phyloP scores from a whole-genome alignment of 805 yeast species.

The Vanderwaltozyma tropicalis region DNA sequence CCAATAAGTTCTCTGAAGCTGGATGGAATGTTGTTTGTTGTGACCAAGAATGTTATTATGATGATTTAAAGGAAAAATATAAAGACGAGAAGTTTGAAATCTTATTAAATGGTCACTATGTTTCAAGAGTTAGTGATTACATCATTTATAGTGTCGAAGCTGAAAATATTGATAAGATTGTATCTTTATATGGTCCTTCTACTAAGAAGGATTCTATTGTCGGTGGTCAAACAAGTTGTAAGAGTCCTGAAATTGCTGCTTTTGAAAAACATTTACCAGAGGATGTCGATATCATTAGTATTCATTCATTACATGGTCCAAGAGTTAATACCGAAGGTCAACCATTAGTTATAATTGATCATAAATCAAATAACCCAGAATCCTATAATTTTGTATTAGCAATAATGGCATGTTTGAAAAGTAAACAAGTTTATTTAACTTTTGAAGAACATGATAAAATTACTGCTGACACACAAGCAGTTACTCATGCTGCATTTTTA shows the following conservation, averaged over 20 bases:
- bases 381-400: conserved; percentile 51
- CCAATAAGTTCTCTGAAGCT: conserved; percentile 60
- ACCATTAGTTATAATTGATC: conserved; percentile 79
- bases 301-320: conserved; percentile 95
- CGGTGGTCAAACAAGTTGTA: conserved; percentile 98
- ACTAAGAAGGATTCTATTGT: conserved; percentile 82
- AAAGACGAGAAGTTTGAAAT: conserved; percentile 41
- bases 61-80: conserved; percentile 33
- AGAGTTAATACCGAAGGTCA: conserved; percentile 81
- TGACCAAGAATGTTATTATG: conserved; percentile 61
- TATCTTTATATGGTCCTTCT: conserved; percentile 69
- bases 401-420: conserved; percentile 61
- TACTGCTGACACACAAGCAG: conserved; percentile 98
- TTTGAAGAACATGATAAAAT: conserved; percentile 90
- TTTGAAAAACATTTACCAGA: conserved; percentile 65
- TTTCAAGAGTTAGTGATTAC: conserved; percentile 72
- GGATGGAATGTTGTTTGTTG: conserved; percentile 90
- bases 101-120: conserved; percentile 70
- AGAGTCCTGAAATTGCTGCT: conserved; percentile 79
- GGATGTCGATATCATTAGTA: conserved; percentile 74
- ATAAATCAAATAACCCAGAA: conserved; percentile 45
- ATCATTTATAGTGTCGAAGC: conserved; percentile 91
- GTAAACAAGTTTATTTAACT: conserved; percentile 64
- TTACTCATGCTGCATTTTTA: conserved; percentile 93
- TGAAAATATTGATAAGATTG: conserved; percentile 65